phyloP scores from a whole-genome alignment of 1,284 basidiomycete species.

The Takashimella koratensis region DNA sequence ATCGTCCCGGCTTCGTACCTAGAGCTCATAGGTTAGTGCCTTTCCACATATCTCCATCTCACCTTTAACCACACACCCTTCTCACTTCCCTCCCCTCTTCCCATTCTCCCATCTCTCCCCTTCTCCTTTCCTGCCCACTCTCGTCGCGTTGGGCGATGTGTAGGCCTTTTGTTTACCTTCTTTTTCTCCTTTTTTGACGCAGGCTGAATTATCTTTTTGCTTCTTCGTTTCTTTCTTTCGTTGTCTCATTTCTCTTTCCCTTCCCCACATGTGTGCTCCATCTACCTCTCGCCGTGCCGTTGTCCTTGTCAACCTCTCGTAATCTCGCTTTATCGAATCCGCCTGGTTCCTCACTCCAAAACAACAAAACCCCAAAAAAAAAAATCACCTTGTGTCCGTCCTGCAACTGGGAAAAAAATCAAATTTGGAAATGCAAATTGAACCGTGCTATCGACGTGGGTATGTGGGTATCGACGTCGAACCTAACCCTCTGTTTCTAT shows the following conservation, averaged over 20 bases:
- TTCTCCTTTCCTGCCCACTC: conserved; percentile 22
- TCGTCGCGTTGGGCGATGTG: conserved; percentile 11
- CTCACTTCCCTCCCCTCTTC: conserved; percentile 8
- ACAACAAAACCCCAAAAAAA: too few relatives aligned
- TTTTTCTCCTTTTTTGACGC: conserved; percentile 15
- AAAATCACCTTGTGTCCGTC: too few relatives aligned
- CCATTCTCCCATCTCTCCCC: neutral
- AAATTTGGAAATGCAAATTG: conserved; percentile 11
- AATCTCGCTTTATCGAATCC: too few relatives aligned
- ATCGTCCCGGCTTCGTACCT: conserved; percentile 86
- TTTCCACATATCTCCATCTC: conserved; percentile 49
- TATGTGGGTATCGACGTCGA: too few relatives aligned
- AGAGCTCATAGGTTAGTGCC: conserved; percentile 80
- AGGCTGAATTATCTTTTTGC: conserved; percentile 44
- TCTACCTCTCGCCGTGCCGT: too few relatives aligned
- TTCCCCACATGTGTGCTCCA: too few relatives aligned
- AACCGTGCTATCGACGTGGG: too few relatives aligned
- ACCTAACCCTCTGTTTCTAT: too few relatives aligned
- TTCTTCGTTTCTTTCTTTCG: conserved; percentile 9
- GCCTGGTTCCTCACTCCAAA: too few relatives aligned
- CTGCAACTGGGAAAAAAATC: too few relatives aligned
- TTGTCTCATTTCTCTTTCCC: conserved; percentile 14
- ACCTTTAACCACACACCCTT: too few relatives aligned
- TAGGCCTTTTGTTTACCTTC: conserved; percentile 53
- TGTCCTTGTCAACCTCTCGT: too few relatives aligned